phyloP scores from a whole-genome alignment of 2,329 filamentous ascomycete species.

The Monilinia laxa region DNA sequence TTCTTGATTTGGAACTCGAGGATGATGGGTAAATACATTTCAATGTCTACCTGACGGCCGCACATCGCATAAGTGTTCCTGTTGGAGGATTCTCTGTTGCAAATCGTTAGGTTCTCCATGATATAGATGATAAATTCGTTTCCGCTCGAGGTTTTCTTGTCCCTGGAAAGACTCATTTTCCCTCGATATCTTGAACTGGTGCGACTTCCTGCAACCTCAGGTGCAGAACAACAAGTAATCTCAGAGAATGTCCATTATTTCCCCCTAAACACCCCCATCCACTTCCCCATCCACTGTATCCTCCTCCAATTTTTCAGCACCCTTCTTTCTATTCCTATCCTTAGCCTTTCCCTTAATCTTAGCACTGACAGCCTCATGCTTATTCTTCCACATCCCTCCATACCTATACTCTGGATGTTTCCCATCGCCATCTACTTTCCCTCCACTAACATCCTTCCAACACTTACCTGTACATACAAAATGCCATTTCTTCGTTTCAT shows the following conservation, averaged over 20 bases:
- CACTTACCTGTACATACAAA: constrained; percentile 27
- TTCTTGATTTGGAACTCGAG: no score
- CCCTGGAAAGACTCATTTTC: no score
- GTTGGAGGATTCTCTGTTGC: no score
- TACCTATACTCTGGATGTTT: constrained; percentile 25
- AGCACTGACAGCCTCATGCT: constrained; percentile 29
- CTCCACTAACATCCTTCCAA: constrained; percentile 16
- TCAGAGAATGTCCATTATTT: background rate
- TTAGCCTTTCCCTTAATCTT: constrained; percentile 30
- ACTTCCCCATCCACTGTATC: background rate
- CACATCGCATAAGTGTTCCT: background rate
- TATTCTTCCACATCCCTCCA: constrained; percentile 31
- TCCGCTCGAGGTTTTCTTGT: background rate
- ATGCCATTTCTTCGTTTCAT: constrained; percentile 26
- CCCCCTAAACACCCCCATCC: background rate
- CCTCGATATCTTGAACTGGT: background rate
- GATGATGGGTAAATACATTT: background rate
- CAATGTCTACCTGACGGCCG: background rate
- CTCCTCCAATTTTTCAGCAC: background rate
- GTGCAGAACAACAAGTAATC: background rate
- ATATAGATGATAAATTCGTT: background rate
- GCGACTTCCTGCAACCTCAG: no score
- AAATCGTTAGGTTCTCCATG: background rate
- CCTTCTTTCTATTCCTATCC: constrained; percentile 19
- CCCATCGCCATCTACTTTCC: constrained; percentile 23